These are phyloP conservation scores for Fusarium hostae DNA, from an alignment of 2,329 filamentous ascomycete genomes.

Conservation along the genomic window DNA sequence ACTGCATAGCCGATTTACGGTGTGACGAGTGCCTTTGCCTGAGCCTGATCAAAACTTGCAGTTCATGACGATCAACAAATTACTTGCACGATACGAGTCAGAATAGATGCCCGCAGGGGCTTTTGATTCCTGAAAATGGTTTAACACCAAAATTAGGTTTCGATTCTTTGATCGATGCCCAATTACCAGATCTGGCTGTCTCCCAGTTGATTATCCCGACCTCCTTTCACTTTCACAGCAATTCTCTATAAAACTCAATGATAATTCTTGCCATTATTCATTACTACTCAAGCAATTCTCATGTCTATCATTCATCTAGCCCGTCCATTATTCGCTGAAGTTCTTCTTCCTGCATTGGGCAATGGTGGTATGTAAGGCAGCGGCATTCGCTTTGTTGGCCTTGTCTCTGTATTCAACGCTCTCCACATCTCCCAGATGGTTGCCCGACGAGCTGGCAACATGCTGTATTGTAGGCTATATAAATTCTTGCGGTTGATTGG, in stretches of 20 bases:
- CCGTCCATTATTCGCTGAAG: constrained; percentile 45
- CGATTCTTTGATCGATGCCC: not conserved
- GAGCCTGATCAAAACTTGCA: not conserved
- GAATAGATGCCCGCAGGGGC: not conserved
- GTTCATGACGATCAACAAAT: constrained; percentile 13
- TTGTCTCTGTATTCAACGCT: constrained; percentile 66
- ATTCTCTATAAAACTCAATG: not conserved
- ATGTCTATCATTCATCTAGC: constrained; percentile 35
- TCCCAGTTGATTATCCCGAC: not conserved
- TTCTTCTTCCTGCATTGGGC: constrained; percentile 47
- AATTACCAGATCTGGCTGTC: not conserved
- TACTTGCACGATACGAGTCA: not conserved
- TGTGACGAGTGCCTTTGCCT: not conserved
- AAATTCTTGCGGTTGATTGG: constrained; percentile 94
- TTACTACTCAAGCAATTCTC: not conserved
- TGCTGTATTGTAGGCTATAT: constrained; percentile 97
- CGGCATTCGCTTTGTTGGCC: constrained; percentile 57
- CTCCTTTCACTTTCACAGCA: not conserved
- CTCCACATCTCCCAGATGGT: constrained; percentile 89
- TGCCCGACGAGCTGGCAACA: constrained; percentile 86
- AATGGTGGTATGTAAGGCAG: constrained; percentile 50
- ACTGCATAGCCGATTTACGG: not conserved
- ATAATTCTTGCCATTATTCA: constrained; percentile 2
- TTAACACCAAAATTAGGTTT: not conserved
- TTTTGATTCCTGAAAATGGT: not conserved